These are phyloP conservation scores for Diaporthe helianthi DNA, from an alignment of 2,329 filamentous ascomycete genomes.

Conservation along the genomic window DNA sequence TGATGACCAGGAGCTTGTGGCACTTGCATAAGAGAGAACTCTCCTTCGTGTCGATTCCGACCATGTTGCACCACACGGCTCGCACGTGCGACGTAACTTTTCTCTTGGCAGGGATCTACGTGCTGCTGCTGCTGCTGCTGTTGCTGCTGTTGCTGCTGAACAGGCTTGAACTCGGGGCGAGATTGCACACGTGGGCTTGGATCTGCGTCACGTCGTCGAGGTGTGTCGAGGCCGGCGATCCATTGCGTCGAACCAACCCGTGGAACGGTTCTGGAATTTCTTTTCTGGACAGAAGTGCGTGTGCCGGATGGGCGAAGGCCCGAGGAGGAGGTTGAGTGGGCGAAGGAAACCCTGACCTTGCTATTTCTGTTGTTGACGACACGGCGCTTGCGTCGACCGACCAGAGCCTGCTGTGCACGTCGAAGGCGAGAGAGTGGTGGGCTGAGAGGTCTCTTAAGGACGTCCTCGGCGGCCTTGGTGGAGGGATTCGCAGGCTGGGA, in stretches of 20 bases:
- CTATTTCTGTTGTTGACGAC: constrained; percentile 36
- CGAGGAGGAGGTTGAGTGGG: constrained; percentile 35
- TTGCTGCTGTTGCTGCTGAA: too few relatives aligned
- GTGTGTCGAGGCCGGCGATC: constrained; percentile 19
- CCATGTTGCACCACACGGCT: neutral
- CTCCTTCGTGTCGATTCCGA: neutral
- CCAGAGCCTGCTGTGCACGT: constrained; percentile 47
- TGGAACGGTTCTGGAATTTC: neutral
- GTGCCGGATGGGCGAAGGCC: constrained; percentile 32
- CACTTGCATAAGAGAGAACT: constrained; percentile 39
- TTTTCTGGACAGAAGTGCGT: constrained; percentile 7
- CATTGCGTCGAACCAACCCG: neutral
- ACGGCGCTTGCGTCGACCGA: constrained; percentile 42
- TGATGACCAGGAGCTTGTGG: constrained; percentile 34
- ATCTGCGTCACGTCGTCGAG: constrained; percentile 32
- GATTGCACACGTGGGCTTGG: constrained; percentile 2
- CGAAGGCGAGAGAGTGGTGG: constrained; percentile 43
- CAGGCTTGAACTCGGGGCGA: neutral
- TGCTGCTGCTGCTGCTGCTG: too few relatives aligned
- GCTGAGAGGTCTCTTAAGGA: constrained; percentile 43
- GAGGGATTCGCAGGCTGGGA: constrained; percentile 36
- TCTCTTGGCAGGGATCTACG: too few relatives aligned
- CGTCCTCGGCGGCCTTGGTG: constrained; percentile 43
- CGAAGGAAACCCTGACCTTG: constrained; percentile 45
- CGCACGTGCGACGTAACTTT: neutral